Evolutionary conservation across 2,329 filamentous ascomycete genomes (phyloP), one percentile per base, ranked within the genome.

Genomic region (Macrophomina pseudophaseolina): DNA sequence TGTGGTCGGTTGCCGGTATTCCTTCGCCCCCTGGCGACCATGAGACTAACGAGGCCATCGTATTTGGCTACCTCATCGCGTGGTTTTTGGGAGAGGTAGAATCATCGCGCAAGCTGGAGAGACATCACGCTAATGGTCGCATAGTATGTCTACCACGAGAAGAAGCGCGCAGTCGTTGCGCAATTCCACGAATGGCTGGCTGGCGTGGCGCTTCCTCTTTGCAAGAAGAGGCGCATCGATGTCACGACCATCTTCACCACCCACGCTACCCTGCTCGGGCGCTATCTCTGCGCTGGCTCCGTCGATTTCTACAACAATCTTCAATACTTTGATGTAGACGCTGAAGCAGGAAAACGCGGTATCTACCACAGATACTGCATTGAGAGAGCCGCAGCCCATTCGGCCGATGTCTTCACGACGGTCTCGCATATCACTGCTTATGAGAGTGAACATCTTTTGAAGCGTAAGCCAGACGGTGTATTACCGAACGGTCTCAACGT

Each of bases 241-340:
- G 87, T 97, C 60, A 98, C 95, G 18, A 98, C 95, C 71, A 98
- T 98, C 78, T 98, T 98, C 83, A 99, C 95, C 49, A 99, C 95
- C 2, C 95, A 98, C 80, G 95, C 95, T 30, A 98, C 95, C 5
- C 87, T 99, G 11, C 88, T 99, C 58, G 95, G 95, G 69, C 90
- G 95, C 74, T 98, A 99, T 77, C 91, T 98, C 58, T 98, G 95
- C 78, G 95, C 95, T 62, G 95, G 95, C 64, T 97, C 94, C 0
- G 95, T 98, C 69, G 95, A 99, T 78, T 98, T 99, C 78, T 99
- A 99, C 86, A 99, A 98, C 84, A 97, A 98, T 79, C 86, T 99
- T 64, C 94, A 98, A 79, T 91, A 89, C 82, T 98, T 99, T 76
- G 94, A 99, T 76, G 93, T 97, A 35, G 95, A 99, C 78, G 89